These are phyloP conservation scores for Rhododendron williamsianum DNA, from an alignment of 148 eudicot species.

Conservation along the genomic window DNA sequence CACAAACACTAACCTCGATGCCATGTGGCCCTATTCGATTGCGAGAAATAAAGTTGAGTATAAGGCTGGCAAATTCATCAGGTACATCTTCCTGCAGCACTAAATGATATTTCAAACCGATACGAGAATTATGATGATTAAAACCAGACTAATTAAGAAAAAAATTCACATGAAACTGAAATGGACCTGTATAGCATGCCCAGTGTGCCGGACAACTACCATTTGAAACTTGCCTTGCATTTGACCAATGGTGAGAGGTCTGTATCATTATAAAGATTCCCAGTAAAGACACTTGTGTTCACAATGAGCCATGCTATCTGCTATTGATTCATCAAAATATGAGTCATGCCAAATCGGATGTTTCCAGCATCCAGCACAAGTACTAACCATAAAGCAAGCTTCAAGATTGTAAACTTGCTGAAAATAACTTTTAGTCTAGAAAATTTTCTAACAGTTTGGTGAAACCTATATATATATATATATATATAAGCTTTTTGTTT, in stretches of 20 bases:
- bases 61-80: conserved; percentile 65
- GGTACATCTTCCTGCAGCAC: conserved; percentile 82
- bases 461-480: not conserved
- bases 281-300: conserved; percentile 1
- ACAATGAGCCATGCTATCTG: conserved; percentile 1
- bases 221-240: conserved; percentile 99
- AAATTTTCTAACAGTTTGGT: no score
- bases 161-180: not conserved
- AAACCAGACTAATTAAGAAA: not conserved
- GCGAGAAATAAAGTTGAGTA: conserved; percentile 76
- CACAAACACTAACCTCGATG: conserved; percentile 59
- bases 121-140: not conserved
- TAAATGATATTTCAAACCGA: not conserved
- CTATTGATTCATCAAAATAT: not conserved
- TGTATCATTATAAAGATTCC: conserved; percentile 28
- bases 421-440: no score
- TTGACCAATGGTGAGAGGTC: conserved; percentile 95
- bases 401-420: no score
- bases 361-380: not conserved
- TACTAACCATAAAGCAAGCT: not conserved
- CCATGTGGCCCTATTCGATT: conserved; percentile 86
- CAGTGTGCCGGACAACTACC: conserved; percentile 90
- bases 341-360: not conserved
- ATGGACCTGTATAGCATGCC: conserved; percentile 93
- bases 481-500: not conserved